A percentile compares a stretch with the other conserved stretches of the same genome.
Conservation (phyloP, 345 rosid species). For the Cardamine occulta region DNA sequence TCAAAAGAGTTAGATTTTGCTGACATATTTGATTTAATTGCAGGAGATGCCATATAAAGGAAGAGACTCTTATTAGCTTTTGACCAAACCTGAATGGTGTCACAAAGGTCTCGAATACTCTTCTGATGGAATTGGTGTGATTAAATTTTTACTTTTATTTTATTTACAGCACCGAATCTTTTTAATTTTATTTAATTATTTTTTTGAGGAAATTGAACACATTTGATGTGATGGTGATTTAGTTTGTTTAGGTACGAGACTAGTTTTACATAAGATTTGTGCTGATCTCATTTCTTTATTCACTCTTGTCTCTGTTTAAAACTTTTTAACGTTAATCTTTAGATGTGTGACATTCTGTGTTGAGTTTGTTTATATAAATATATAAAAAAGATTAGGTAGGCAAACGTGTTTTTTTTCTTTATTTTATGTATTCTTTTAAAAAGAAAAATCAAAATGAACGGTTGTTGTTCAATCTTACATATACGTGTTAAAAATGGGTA, state of each 20-base stretch:
- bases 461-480: slow-evolving; percentile 23
- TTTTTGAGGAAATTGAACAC: slow-evolving; percentile 22
- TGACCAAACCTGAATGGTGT: slow-evolving; percentile 34
- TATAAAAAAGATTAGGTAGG: slow-evolving; percentile 17
- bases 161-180: slow-evolving; percentile 24
- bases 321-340: slow-evolving; percentile 24
- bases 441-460: slow-evolving; percentile 14
- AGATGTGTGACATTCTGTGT: slow-evolving; percentile 24
- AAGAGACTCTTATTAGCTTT: slow-evolving; percentile 43
- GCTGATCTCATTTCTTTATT: slow-evolving; percentile 34
- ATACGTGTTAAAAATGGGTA: slow-evolving; percentile 32
- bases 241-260: slow-evolving; percentile 13
- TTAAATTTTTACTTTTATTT: background rate
- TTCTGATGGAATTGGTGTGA: slow-evolving; percentile 23
- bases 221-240: slow-evolving; percentile 30
- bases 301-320: slow-evolving; percentile 25
- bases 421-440: background rate
- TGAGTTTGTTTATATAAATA: background rate
- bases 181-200: background rate
- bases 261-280: slow-evolving; percentile 25
- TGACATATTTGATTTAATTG: background rate
- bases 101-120: slow-evolving; percentile 17
- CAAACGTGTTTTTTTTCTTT: slow-evolving; percentile 14
- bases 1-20: slow-evolving; percentile 1
- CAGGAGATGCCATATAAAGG: slow-evolving; percentile 47